These are phyloP conservation scores for Rhipidocladum racemiflorum DNA, from an alignment of 176 grass and related monocot genomes.

Conservation along the genomic window DNA sequence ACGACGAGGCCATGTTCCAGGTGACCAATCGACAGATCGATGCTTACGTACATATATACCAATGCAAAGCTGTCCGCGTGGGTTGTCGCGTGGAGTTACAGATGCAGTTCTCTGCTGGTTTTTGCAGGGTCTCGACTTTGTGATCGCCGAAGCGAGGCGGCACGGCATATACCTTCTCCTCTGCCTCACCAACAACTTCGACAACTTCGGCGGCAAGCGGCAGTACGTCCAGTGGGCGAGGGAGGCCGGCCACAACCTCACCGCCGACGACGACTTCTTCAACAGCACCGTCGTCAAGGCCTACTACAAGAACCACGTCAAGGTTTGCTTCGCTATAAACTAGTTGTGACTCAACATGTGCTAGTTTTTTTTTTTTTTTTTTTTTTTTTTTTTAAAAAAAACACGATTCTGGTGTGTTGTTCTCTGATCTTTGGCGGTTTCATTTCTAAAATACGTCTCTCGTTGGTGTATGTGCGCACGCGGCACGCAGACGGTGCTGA, in stretches of 20 bases:
- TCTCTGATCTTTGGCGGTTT: not conserved
- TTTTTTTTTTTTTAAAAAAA: no score
- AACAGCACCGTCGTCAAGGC: slow-evolving; percentile 48
- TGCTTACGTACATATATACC: not conserved
- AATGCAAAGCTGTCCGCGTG: not conserved
- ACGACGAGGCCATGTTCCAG: slow-evolving; percentile 71
- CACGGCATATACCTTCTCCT: slow-evolving; percentile 63
- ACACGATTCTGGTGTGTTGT: not conserved
- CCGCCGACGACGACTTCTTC: slow-evolving; percentile 69
- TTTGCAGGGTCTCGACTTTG: slow-evolving; percentile 71
- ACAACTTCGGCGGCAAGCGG: slow-evolving; percentile 62
- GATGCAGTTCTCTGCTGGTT: not conserved
- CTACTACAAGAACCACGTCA: slow-evolving; percentile 77
- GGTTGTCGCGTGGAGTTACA: not conserved
- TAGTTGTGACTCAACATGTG: no score
- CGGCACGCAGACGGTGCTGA: slow-evolving; percentile 48
- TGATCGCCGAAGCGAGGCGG: slow-evolving; percentile 57
- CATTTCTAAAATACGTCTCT: not conserved
- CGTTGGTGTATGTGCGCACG: not conserved
- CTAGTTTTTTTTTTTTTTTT: no score
- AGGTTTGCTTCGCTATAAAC: not conserved
- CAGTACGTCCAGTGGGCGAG: slow-evolving; percentile 78
- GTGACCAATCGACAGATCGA: not conserved
- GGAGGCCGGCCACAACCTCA: slow-evolving; percentile 26
- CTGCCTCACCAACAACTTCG: slow-evolving; percentile 75